Conservation (phyloP, 2,329 filamentous ascomycete genomes). For the Helotiales sp. region DNA sequence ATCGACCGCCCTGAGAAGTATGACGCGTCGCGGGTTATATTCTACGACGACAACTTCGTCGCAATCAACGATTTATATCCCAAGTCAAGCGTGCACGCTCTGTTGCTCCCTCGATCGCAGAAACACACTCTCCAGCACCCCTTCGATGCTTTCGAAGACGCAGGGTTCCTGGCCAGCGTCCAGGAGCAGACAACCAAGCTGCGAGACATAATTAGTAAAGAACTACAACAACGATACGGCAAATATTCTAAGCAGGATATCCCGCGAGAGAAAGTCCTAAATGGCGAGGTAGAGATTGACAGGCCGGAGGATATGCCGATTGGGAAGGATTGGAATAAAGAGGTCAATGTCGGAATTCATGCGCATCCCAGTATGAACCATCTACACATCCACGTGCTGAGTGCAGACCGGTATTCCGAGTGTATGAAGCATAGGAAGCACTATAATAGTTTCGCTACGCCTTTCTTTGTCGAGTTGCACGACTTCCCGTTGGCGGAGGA, state of each 20-base stretch:
- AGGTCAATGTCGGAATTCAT: constrained; percentile 81
- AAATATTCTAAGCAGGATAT: constrained; percentile 65
- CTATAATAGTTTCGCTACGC: constrained; percentile 89
- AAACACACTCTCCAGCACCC: constrained; percentile 70
- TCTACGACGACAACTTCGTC: constrained; percentile 71
- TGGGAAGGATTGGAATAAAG: constrained; percentile 78
- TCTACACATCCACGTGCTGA: constrained; percentile 87
- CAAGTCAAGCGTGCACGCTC: constrained; percentile 82
- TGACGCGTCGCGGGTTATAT: constrained; percentile 64
- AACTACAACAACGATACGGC: constrained; percentile 74
- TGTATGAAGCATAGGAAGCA: constrained; percentile 81
- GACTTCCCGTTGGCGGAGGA: constrained; percentile 76
- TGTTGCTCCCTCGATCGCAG: constrained; percentile 80
- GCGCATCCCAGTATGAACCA: constrained; percentile 91
- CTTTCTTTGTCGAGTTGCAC: constrained; percentile 78
- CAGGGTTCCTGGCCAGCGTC: constrained; percentile 69
- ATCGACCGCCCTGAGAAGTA: constrained; percentile 66
- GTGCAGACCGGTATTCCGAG: constrained; percentile 75
- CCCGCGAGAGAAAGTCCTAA: constrained; percentile 67
- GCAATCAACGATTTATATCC: constrained; percentile 84
- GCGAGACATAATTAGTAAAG: constrained; percentile 68
- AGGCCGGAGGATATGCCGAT: constrained; percentile 59
- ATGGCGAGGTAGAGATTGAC: constrained; percentile 58
- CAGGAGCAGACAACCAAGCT: constrained; percentile 65
- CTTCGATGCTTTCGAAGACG: constrained; percentile 75